phyloP scores from a whole-genome alignment of 139 green algal species.

The Astrephomene gubernaculifera region DNA sequence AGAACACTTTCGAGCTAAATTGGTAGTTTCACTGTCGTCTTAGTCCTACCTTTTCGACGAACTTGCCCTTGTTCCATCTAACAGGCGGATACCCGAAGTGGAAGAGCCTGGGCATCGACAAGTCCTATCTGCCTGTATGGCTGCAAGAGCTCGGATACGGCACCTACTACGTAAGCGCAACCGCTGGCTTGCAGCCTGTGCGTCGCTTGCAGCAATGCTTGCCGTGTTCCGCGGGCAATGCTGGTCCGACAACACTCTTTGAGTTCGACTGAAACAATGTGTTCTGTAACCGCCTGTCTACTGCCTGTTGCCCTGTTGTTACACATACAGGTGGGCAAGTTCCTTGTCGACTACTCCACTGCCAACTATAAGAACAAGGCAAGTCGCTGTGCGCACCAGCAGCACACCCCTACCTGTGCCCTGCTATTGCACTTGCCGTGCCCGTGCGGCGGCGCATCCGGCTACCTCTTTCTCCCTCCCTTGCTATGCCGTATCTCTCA shows the following conservation, averaged over 20 bases:
- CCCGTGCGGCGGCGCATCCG: not conserved
- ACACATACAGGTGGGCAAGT: constrained; percentile 33
- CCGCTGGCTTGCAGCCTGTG: too few species aligned
- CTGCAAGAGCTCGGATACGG: constrained; percentile 42
- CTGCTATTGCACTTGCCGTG: not conserved
- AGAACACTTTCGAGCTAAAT: too few species aligned
- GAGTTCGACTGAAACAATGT: too few species aligned
- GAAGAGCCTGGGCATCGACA: constrained; percentile 36
- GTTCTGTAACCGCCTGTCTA: too few species aligned
- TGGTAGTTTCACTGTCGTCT: too few species aligned
- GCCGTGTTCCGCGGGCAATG: too few species aligned
- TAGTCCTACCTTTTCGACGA: too few species aligned
- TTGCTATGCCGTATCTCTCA: not conserved
- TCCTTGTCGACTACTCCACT: constrained; percentile 30
- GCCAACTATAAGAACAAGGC: constrained; percentile 26
- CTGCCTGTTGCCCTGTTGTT: too few species aligned
- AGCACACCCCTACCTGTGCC: not conserved
- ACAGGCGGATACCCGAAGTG: constrained; percentile 37
- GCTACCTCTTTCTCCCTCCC: not conserved
- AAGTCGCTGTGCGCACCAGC: too few species aligned
- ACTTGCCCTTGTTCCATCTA: not conserved
- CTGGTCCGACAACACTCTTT: too few species aligned
- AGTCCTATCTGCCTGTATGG: constrained; percentile 42
- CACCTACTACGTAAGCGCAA: constrained; percentile 46
- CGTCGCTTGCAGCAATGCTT: too few species aligned